phyloP scores from a whole-genome alignment of 768 basidiomycete species.

The Kwoniella bestiolae region DNA sequence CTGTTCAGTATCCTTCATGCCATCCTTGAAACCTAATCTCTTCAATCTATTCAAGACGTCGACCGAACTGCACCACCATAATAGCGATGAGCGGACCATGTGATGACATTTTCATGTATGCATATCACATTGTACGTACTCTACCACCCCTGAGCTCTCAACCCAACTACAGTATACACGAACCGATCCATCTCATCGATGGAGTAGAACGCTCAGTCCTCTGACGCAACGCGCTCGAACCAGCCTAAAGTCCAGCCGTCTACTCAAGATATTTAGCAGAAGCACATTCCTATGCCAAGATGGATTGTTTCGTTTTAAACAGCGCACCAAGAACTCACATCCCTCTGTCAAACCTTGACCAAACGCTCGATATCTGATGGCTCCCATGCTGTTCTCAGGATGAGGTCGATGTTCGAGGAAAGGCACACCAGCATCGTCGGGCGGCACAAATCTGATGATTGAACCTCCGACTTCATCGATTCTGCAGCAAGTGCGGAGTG shows the following conservation, averaged over 20 bases:
- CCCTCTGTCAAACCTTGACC: neutral
- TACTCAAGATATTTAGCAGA: neutral
- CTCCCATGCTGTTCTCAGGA: neutral
- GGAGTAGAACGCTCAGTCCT: neutral
- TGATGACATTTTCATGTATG: no score
- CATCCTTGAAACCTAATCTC: neutral
- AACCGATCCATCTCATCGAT: neutral
- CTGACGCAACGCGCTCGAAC: neutral
- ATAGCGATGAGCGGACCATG: no score
- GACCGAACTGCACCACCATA: no score
- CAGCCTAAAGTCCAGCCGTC: slow-evolving; percentile 6
- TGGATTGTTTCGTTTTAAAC: neutral
- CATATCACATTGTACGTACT: no score
- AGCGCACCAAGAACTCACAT: neutral
- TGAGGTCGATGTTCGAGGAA: slow-evolving; percentile 16
- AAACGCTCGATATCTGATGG: neutral
- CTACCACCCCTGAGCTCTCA: neutral
- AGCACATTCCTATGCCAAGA: neutral
- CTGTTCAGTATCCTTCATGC: neutral
- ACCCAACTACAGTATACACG: neutral
- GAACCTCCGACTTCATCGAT: slow-evolving; percentile 7
- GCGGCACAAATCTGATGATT: slow-evolving; percentile 2
- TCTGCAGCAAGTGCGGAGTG: neutral
- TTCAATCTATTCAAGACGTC: neutral
- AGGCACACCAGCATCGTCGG: slow-evolving; percentile 6